Evolutionary conservation across 768 basidiomycete genomes (phyloP).

Genomic region (Ramaria sp.): DNA sequence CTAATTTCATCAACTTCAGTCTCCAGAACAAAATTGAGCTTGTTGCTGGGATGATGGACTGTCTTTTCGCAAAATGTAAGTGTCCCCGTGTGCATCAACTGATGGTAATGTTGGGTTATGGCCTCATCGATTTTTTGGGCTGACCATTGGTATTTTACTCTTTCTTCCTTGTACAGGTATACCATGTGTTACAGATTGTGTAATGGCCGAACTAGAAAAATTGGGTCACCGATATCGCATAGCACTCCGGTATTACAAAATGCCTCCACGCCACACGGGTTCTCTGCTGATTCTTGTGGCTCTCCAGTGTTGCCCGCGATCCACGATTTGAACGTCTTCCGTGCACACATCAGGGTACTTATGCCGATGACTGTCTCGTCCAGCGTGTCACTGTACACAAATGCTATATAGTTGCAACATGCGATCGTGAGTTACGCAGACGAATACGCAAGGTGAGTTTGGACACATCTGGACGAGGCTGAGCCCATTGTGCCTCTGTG

Average conservation of each 20-base stretch:
- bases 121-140: too few species aligned
- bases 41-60: slow-evolving; percentile 99
- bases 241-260: slow-evolving; percentile 66
- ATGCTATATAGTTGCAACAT: slow-evolving; percentile 96
- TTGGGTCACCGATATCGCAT: slow-evolving; percentile 91
- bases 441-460: slow-evolving; percentile 61
- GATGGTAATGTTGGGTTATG: background rate
- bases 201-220: slow-evolving; percentile 97
- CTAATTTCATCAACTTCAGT: slow-evolving; percentile 98
- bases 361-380: slow-evolving; percentile 97
- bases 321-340: slow-evolving; percentile 90
- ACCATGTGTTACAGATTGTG: slow-evolving; percentile 98
- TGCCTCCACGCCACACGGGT: background rate
- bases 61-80: slow-evolving; percentile 93
- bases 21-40: slow-evolving; percentile 97
- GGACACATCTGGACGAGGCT: background rate
- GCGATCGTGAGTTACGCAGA: slow-evolving; percentile 87
- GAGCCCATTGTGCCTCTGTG: slow-evolving; percentile 3
- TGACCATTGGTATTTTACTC: background rate
- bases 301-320: slow-evolving; percentile 84
- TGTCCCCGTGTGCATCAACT: slow-evolving; percentile 8
- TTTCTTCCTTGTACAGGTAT: slow-evolving; percentile 53
- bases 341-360: slow-evolving; percentile 93
- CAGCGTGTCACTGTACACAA: slow-evolving; percentile 92
- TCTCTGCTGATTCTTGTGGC: slow-evolving; percentile 5